Evolutionary conservation across 1,139 yeast species (phyloP).

Genomic region (Barnettozyma hawaiiensis): DNA sequence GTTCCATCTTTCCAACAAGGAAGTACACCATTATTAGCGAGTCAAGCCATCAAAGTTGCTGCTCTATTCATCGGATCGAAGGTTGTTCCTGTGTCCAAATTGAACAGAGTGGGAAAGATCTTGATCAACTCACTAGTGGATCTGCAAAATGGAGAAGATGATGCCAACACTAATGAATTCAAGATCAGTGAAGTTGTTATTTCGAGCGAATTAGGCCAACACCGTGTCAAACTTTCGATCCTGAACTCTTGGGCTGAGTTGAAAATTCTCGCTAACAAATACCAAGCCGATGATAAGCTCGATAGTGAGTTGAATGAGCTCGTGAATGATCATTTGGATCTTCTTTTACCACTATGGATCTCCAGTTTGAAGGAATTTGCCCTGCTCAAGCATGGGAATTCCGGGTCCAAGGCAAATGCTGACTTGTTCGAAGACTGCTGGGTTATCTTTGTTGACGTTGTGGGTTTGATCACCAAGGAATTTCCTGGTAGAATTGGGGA

Average conservation of each 20-base stretch:
- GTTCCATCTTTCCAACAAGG: constrained; percentile 82
- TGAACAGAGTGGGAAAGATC: constrained; percentile 61
- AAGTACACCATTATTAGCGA: constrained; percentile 68
- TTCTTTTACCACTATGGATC: constrained; percentile 76
- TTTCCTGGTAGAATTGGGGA: constrained; percentile 40
- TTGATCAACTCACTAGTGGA: constrained; percentile 66
- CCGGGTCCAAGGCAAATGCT: constrained; percentile 30
- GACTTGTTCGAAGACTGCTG: constrained; percentile 65
- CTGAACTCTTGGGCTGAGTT: constrained; percentile 88
- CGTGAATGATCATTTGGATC: constrained; percentile 51
- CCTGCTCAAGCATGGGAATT: constrained; percentile 49
- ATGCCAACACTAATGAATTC: constrained; percentile 15
- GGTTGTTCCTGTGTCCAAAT: constrained; percentile 42
- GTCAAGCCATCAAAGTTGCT: constrained; percentile 72
- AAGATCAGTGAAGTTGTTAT: constrained; percentile 37
- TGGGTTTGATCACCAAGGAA: constrained; percentile 58
- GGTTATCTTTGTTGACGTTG: constrained; percentile 74
- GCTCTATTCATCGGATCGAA: constrained; percentile 68
- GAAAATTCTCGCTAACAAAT: constrained; percentile 44
- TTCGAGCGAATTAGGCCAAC: constrained; percentile 22
- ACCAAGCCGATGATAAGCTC: constrained; percentile 26
- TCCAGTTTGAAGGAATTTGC: constrained; percentile 71
- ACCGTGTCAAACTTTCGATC: constrained; percentile 50
- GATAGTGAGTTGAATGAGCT: constrained; percentile 36
- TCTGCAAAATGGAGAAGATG: constrained; percentile 22